Percentiles rank a stretch among this genome's conserved stretches.
These are phyloP conservation scores for Exophiala viscosa DNA, from an alignment of 2,329 filamentous ascomycete species.

Conservation along the genomic window DNA sequence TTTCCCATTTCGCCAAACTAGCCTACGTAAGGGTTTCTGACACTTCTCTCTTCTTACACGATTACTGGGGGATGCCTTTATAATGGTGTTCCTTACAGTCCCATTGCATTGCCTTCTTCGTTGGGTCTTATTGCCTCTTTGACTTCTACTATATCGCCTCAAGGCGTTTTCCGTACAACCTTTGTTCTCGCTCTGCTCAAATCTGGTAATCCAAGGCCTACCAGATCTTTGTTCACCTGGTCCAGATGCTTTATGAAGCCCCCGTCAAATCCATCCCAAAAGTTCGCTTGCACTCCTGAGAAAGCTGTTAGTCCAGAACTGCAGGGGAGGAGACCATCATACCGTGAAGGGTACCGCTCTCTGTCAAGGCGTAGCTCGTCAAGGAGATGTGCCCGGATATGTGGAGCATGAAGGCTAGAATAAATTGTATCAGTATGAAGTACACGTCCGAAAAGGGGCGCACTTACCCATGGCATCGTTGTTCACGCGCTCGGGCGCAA, in stretches of 20 bases:
- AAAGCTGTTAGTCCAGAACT: neutral
- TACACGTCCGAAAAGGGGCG: neutral
- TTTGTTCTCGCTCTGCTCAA: neutral
- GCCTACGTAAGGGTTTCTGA: too few relatives aligned
- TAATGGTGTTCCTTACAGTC: too few relatives aligned
- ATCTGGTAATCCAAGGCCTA: conserved; percentile 9
- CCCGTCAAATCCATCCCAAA: conserved; percentile 26
- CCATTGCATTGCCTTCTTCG: too few relatives aligned
- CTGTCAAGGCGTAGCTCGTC: conserved; percentile 9
- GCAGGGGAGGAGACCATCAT: neutral
- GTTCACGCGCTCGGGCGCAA: neutral
- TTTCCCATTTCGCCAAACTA: too few relatives aligned
- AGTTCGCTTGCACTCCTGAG: conserved; percentile 1
- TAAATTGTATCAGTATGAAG: too few relatives aligned
- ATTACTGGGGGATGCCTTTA: too few relatives aligned
- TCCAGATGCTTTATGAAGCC: conserved; percentile 26
- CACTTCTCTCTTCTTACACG: too few relatives aligned
- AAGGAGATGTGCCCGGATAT: conserved; percentile 11
- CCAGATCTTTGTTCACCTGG: conserved; percentile 21
- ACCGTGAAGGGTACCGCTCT: conserved; percentile 8
- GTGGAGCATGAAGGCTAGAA: conserved; percentile 15
- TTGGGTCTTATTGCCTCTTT: too few relatives aligned
- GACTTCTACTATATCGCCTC: too few relatives aligned
- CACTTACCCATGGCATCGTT: neutral
- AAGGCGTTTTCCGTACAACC: neutral